phyloP scores from a whole-genome alignment of 176 grass and related monocot species.

The Musa schizocarpa region DNA sequence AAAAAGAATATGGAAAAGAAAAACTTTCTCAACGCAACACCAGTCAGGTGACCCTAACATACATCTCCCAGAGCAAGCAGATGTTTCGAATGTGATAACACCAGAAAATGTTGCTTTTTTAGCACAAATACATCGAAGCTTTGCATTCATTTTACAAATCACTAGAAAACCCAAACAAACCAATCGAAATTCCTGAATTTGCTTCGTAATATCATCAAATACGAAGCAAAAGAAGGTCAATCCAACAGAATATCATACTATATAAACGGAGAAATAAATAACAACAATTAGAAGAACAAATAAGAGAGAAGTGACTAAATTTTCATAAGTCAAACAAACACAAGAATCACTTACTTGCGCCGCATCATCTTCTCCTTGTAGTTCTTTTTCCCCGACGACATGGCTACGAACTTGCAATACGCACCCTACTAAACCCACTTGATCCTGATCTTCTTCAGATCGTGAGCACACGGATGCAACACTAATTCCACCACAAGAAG shows the following conservation, averaged over 20 bases:
- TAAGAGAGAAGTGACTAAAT: not conserved
- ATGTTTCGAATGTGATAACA: not conserved
- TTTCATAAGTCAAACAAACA: not conserved
- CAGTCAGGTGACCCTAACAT: not conserved
- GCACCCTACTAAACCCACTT: too few species aligned
- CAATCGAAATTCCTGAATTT: not conserved
- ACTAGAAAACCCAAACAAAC: not conserved
- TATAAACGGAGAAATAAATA: not conserved
- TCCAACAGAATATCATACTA: not conserved
- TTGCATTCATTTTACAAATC: too few species aligned
- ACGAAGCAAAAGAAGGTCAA: too few species aligned
- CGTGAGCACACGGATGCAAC: not conserved
- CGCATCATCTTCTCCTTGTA: constrained; percentile 89
- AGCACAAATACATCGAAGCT: too few species aligned
- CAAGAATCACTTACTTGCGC: constrained; percentile 47
- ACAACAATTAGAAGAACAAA: not conserved
- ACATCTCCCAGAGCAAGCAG: not conserved
- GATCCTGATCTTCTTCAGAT: not conserved
- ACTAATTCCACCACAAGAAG: not conserved
- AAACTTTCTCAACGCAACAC: not conserved
- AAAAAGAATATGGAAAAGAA: not conserved
- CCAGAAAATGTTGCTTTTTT: too few species aligned
- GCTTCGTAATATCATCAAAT: not conserved
- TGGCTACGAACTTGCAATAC: not conserved
- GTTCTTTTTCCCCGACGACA: constrained; percentile 77